Percentiles rank a stretch among this genome's conserved stretches.
Conservation (phyloP, 257 asterid genomes). For the Scutellaria minor region DNA sequence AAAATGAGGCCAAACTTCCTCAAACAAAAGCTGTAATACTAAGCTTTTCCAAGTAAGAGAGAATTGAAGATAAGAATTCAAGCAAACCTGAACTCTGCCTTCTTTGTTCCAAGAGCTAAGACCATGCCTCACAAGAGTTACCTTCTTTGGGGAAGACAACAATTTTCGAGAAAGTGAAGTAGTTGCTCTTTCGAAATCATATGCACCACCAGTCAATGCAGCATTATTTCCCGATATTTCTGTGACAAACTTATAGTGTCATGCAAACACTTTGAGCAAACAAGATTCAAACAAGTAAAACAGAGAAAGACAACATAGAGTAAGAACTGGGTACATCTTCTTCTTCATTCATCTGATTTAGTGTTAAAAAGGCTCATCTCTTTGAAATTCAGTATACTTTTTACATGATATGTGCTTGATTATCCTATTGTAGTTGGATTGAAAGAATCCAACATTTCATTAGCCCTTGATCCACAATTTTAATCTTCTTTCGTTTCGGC, state of each 20-base stretch:
- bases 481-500: background rate
- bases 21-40: background rate
- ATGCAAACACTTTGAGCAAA: constrained; percentile 2
- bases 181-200: constrained; percentile 64
- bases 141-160: constrained; percentile 71
- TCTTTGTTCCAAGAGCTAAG: constrained; percentile 84
- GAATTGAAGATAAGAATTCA: background rate
- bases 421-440: background rate
- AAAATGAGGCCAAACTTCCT: background rate
- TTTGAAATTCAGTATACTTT: background rate
- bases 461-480: background rate
- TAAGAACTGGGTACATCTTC: background rate
- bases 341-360: constrained; percentile 10
- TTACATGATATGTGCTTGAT: background rate
- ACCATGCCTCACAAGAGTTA: constrained; percentile 74
- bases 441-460: background rate
- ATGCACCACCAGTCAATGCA: constrained; percentile 72
- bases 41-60: background rate
- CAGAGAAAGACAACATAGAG: background rate
- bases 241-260: constrained; percentile 29
- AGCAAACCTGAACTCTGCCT: constrained; percentile 77
- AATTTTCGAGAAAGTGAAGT: constrained; percentile 58
- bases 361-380: background rate
- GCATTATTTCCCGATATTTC: constrained; percentile 47
- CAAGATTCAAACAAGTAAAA: background rate